Base-by-base conservation (phyloP, 495 filamentous ascomycete genomes). In the Aspergillus nanangensis region DNA sequence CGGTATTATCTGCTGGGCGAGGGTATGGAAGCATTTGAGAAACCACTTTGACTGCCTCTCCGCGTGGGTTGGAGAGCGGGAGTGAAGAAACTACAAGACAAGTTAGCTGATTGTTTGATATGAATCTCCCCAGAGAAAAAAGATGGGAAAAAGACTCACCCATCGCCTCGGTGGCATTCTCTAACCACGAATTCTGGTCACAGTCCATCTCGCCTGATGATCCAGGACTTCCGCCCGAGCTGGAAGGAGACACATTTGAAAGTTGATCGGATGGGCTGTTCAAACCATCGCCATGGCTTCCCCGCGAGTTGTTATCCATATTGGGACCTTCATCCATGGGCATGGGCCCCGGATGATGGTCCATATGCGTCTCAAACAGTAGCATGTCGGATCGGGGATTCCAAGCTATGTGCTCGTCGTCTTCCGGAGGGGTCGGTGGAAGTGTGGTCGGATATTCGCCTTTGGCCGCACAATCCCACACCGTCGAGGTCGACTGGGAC, bases 21-120 rank as follows among this genome's bases (percentile, higher is more conserved):
- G 81, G 81, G 47, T 76, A 82, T 5, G 81, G 81, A 27, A 83
- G 75, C 14, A 79, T 77, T 52, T 84, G 81, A 4, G 79, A 82
- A 20, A 84, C 74, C 9, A 83, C 65, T 33, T 75, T 76, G 33
- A 83, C 67, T 9, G 75, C 68, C 38, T 73, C 67, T 29, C 62
- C 61, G 33, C 60, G 62, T 11, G 54, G 55, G 41, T 67, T 66
- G 14, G 63, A 61, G 4, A 56, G 51, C 10, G 54, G 61, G 11
- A 71, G 55, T 22, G 67, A 67, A 15, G 69, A 69, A 2, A 68
- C 67, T 69, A 33, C 14, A 24, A 36, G 20, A 35, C n/a, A 38
- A 36, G 22, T 27, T 60, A 22, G 55, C 47, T 41, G 47, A 45
- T 38, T 34, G n/a, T 37, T 21, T 25, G 22, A 31, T 18, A 5